Percentiles rank a stretch among this genome's conserved stretches.
These are phyloP conservation scores for Skeletonema menzelii DNA, from an alignment of 108 stramenopile species.

Conservation along the genomic window DNA sequence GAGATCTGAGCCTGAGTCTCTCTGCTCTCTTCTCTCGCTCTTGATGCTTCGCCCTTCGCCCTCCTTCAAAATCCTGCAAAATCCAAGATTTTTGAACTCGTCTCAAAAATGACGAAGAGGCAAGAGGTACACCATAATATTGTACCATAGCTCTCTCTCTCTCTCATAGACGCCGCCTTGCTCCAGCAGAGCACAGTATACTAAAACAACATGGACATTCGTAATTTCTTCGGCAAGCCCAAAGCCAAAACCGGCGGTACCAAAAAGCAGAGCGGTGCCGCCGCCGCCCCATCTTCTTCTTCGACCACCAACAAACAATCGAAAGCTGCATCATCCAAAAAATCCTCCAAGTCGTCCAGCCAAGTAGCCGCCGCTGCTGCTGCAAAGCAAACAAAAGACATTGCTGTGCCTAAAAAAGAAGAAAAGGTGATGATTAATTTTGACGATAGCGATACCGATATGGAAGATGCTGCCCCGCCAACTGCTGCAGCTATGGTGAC, in stretches of 20 bases:
- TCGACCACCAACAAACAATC: neutral
- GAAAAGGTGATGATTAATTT: neutral
- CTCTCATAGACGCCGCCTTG: too few relatives aligned
- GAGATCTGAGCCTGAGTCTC: too few relatives aligned
- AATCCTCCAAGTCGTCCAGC: neutral
- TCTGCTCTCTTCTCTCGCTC: too few relatives aligned
- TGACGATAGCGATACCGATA: conserved; percentile 5
- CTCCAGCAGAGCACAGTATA: too few relatives aligned
- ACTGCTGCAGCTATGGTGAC: neutral
- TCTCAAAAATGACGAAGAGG: too few relatives aligned
- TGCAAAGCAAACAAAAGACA: neutral
- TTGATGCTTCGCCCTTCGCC: too few relatives aligned
- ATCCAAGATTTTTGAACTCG: too few relatives aligned
- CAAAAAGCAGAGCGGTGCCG: neutral
- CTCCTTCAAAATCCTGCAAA: too few relatives aligned
- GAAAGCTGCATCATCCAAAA: neutral
- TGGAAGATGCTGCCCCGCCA: neutral
- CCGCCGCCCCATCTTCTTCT: neutral
- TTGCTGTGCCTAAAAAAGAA: too few relatives aligned
- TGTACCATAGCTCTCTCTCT: too few relatives aligned
- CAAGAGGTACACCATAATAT: too few relatives aligned
- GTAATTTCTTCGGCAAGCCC: conserved; percentile 45
- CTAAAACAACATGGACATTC: conserved; percentile 38
- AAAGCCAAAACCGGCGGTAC: conserved; percentile 2
- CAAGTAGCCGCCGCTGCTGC: neutral